A percentile compares a stretch with the other conserved stretches of the same genome.
Evolutionary conservation across 1,139 yeast genomes (phyloP).

Genomic region (Zygosaccharomyces pseudobailii): DNA sequence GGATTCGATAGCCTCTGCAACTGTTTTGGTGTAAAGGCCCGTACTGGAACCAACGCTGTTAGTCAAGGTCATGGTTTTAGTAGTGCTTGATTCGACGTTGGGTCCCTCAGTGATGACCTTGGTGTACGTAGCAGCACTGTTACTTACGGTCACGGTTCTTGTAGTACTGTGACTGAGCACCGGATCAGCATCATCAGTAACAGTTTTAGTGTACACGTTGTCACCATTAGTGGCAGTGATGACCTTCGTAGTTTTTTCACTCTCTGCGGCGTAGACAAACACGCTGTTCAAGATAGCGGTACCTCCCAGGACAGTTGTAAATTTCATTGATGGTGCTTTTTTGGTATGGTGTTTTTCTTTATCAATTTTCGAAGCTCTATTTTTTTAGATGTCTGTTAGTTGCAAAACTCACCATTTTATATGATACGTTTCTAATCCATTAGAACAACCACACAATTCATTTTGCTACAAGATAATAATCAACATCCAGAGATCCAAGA

Average conservation of each 20-base stretch:
- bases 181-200: constrained; percentile 7
- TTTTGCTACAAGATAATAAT: no score
- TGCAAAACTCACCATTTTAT: no score
- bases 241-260: constrained; percentile 4
- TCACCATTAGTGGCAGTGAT: constrained; percentile 6
- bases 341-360: background rate
- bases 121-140: constrained; percentile 4
- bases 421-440: no score
- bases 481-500: no score
- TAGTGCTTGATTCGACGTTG: constrained; percentile 2
- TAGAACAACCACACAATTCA: no score
- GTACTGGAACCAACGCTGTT: background rate
- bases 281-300: background rate
- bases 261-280: background rate
- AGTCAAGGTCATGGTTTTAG: constrained; percentile 1
- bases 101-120: constrained; percentile 8
- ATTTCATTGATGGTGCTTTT: background rate
- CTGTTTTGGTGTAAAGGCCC: constrained; percentile 1
- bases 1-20: background rate
- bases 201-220: constrained; percentile 6
- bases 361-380: no score
- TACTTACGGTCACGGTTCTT: constrained; percentile 5
- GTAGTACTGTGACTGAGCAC: constrained; percentile 6
- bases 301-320: background rate
- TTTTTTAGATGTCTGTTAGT: background rate